Conservation (phyloP, 2,329 filamentous ascomycete species). For the Venturia effusa region DNA sequence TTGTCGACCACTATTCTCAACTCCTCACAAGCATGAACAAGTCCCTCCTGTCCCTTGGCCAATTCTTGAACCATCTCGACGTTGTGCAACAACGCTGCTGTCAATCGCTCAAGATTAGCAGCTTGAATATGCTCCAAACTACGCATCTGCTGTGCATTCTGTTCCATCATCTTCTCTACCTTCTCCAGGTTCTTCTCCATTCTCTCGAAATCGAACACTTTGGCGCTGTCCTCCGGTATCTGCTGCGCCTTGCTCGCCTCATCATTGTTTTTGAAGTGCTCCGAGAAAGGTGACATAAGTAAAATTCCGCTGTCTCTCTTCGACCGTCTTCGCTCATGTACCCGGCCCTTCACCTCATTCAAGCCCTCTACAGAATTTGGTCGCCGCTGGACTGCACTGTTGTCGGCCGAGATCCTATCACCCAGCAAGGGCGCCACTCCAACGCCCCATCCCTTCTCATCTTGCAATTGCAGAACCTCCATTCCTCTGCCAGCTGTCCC, state of each 20-base stretch:
- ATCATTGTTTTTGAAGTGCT: not conserved
- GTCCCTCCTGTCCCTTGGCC: not conserved
- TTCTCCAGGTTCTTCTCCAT: conserved; percentile 9
- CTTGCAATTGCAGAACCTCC: conserved; percentile 7
- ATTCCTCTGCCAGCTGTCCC: conserved; percentile 1
- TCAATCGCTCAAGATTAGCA: conserved; percentile 10
- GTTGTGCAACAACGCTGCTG: conserved; percentile 3
- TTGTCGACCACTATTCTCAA: not conserved
- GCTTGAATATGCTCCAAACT: conserved; percentile 6
- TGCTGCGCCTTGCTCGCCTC: not conserved
- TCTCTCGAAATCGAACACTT: conserved; percentile 4
- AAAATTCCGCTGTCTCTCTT: conserved; percentile 10
- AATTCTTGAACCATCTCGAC: conserved; percentile 6
- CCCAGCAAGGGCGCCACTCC: not conserved
- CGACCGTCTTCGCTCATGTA: not conserved
- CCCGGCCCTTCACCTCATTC: not conserved
- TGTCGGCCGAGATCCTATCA: not conserved
- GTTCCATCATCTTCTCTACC: conserved; percentile 9
- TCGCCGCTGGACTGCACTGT: not conserved
- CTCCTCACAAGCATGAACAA: conserved; percentile 7
- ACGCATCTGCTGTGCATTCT: conserved; percentile 9
- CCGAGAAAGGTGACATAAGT: conserved; percentile 1
- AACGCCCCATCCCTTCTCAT: conserved; percentile 8
- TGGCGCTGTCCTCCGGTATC: not conserved
- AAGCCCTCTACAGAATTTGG: not conserved